A percentile compares a stretch with the other conserved stretches of the same genome.
Evolutionary conservation across 1,284 basidiomycete species (phyloP).

Genomic region (Vanrija sp.): DNA sequence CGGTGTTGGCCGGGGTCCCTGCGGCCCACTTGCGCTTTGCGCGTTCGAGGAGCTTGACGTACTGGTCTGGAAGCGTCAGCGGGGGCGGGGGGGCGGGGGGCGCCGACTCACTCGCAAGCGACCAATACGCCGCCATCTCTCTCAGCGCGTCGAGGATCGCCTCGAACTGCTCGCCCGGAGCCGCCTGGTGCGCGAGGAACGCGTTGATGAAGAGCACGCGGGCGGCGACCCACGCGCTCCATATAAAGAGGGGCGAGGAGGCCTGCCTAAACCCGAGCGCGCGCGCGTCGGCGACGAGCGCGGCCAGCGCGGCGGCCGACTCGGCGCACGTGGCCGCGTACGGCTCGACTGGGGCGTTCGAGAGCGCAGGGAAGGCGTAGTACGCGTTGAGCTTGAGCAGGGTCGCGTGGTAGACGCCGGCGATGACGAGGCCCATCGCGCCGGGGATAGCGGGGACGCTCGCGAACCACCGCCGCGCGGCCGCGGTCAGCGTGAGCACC

Average conservation of each 20-base stretch:
- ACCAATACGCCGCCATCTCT: slow-evolving; percentile 41
- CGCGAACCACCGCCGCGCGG: slow-evolving; percentile 40
- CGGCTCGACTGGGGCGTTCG: slow-evolving; percentile 42
- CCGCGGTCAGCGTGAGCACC: slow-evolving; percentile 34
- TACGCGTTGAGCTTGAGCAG: slow-evolving; percentile 48
- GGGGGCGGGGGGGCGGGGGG: no score
- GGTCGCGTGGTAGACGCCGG: slow-evolving; percentile 45
- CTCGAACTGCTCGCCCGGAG: slow-evolving; percentile 41
- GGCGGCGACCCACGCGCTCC: slow-evolving; percentile 47
- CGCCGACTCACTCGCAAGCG: slow-evolving; percentile 38
- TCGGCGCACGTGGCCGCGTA: slow-evolving; percentile 35
- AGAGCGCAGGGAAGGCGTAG: slow-evolving; percentile 46
- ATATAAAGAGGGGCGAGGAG: slow-evolving; percentile 44
- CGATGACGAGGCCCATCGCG: slow-evolving; percentile 40
- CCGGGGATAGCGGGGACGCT: slow-evolving; percentile 21
- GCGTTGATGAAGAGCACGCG: slow-evolving; percentile 45
- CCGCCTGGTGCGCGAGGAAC: slow-evolving; percentile 31
- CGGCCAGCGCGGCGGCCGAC: slow-evolving; percentile 32
- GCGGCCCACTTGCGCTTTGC: slow-evolving; percentile 44
- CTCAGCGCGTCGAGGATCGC: slow-evolving; percentile 33
- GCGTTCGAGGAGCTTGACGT: slow-evolving; percentile 44
- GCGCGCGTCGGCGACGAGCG: slow-evolving; percentile 23
- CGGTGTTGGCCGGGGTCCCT: slow-evolving; percentile 14
- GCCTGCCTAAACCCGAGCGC: slow-evolving; percentile 23
- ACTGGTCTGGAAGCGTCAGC: slow-evolving; percentile 34